Percentiles rank a stretch among this genome's conserved stretches.
phyloP scores from a whole-genome alignment of 2,329 filamentous ascomycete genomes.

The Fusarium nodosum region DNA sequence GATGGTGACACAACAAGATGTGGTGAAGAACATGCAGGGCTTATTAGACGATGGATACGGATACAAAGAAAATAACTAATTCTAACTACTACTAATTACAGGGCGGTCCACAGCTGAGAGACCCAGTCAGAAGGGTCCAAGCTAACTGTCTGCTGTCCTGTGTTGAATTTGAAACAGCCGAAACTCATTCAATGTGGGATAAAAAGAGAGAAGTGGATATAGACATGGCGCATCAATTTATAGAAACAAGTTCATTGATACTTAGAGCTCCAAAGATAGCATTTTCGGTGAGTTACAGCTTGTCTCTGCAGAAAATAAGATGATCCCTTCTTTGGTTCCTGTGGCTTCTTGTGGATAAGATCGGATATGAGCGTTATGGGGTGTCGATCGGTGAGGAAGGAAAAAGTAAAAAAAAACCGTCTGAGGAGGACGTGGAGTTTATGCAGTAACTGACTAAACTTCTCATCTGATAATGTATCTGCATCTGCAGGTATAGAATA shows the following conservation, averaged over 20 bases:
- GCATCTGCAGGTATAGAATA: background rate
- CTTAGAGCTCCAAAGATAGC: constrained; percentile 1
- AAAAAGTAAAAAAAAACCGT: constrained; percentile 9
- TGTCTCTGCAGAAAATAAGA: constrained; percentile 4
- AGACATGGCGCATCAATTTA: constrained; percentile 18
- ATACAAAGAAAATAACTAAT: constrained; percentile 13
- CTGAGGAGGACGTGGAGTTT: constrained; percentile 10
- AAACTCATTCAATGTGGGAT: background rate
- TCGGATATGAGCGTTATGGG: constrained; percentile 14
- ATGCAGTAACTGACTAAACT: background rate
- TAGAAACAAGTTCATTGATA: constrained; percentile 14
- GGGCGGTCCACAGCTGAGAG: constrained; percentile 8
- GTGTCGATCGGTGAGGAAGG: constrained; percentile 13
- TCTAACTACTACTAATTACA: background rate
- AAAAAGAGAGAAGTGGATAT: constrained; percentile 40
- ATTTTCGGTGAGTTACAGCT: constrained; percentile 22
- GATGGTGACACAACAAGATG: constrained; percentile 30
- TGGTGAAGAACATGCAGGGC: constrained; percentile 45
- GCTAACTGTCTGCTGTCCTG: background rate
- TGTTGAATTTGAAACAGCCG: background rate
- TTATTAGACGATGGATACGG: constrained; percentile 20
- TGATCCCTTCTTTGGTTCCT: constrained; percentile 11
- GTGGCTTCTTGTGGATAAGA: constrained; percentile 18
- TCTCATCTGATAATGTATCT: background rate
- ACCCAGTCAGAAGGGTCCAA: background rate